phyloP scores from a whole-genome alignment of 2,329 filamentous ascomycete genomes.

The Colletotrichum tropicicola region DNA sequence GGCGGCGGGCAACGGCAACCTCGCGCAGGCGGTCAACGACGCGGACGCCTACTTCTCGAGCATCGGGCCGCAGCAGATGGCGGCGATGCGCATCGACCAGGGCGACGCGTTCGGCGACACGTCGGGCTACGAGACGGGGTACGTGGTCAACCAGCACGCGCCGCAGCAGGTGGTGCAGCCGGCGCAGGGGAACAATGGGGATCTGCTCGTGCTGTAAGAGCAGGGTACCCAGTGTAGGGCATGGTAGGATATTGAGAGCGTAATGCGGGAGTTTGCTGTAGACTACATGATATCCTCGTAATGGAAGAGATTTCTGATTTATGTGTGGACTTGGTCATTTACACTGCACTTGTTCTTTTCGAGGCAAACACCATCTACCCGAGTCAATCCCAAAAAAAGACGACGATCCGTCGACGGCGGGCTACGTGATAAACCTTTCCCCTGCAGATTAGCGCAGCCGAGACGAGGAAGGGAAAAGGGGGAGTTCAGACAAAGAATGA shows the following conservation, averaged over 20 bases:
- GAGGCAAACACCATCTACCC: too few relatives aligned
- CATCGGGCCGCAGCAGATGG: conserved; percentile 78
- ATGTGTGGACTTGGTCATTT: not conserved
- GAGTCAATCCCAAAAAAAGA: not conserved
- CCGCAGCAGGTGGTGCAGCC: conserved; percentile 80
- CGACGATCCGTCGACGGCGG: not conserved
- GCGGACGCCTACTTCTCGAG: conserved; percentile 91
- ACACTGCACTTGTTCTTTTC: too few relatives aligned
- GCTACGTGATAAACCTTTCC: not conserved
- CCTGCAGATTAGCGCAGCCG: not conserved
- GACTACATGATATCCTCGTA: conserved; percentile 20
- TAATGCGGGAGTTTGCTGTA: conserved; percentile 14
- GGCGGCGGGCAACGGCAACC: conserved; percentile 49
- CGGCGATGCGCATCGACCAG: conserved; percentile 72
- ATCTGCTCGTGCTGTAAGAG: conserved; percentile 73
- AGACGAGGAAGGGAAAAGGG: not conserved
- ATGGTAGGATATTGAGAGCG: not conserved
- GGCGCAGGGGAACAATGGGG: conserved; percentile 73
- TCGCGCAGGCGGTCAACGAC: conserved; percentile 79
- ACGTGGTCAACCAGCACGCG: conserved; percentile 84
- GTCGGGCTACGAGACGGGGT: conserved; percentile 61
- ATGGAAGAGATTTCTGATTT: not conserved
- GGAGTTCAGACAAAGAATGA: conserved; percentile 21
- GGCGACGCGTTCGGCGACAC: conserved; percentile 72
- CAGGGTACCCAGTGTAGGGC: too few relatives aligned